Conservation (phyloP, 1,284 basidiomycete genomes). For the Ganoderma sp. region DNA sequence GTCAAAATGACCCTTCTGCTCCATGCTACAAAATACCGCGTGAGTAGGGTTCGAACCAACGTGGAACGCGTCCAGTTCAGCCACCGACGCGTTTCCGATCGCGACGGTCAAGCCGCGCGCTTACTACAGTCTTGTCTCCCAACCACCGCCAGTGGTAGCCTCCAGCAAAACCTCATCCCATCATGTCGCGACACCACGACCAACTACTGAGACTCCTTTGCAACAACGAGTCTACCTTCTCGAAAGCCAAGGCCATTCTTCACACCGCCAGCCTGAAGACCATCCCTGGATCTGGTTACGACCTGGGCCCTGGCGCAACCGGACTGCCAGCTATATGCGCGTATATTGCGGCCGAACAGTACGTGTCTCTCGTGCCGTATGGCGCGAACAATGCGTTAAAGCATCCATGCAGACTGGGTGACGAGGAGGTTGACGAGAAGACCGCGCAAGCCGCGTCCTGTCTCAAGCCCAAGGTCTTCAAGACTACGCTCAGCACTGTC, state of each 20-base stretch:
- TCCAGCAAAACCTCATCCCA: neutral
- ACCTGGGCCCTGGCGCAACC: constrained; percentile 37
- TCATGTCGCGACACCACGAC: constrained; percentile 32
- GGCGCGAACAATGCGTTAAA: neutral
- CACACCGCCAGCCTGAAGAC: constrained; percentile 40
- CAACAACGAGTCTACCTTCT: constrained; percentile 35
- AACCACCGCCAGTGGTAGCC: constrained; percentile 6
- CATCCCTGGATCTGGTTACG: constrained; percentile 44
- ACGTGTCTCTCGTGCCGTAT: constrained; percentile 10
- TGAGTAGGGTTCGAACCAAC: neutral
- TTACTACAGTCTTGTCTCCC: constrained; percentile 16
- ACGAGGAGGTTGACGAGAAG: constrained; percentile 42
- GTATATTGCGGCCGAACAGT: constrained; percentile 45
- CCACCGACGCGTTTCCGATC: constrained; percentile 23
- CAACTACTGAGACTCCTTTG: constrained; percentile 27
- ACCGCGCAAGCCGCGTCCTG: constrained; percentile 45
- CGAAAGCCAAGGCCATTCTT: constrained; percentile 36
- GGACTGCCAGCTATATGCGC: constrained; percentile 47
- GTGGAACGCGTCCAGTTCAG: constrained; percentile 9
- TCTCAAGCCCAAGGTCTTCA: constrained; percentile 41
- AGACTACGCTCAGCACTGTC: constrained; percentile 37
- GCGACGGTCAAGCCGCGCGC: constrained; percentile 4
- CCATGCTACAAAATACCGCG: neutral
- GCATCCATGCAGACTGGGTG: constrained; percentile 35
- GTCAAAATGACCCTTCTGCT: neutral